Evolutionary conservation across 371 early-diverging fungal species (phyloP), one percentile per base, ranked within the genome.

Genomic region (Quaeritorhiza haematococci): DNA sequence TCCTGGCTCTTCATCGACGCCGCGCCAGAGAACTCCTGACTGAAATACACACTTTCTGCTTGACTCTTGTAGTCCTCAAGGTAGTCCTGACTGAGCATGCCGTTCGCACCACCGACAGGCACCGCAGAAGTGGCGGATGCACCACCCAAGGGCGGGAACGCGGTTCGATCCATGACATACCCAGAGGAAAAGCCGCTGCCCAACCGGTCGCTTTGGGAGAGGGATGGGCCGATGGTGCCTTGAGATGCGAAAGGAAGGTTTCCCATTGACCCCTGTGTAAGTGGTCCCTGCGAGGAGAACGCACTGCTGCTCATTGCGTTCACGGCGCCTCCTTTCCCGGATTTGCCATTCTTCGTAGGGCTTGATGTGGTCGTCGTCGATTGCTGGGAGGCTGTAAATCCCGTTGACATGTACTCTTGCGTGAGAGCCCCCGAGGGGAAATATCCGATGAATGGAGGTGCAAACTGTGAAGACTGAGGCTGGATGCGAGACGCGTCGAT

Each of bases 351-450:
- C 23, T 21, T n/a, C n/a, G n/a, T n/a, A n/a, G n/a, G n/a, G n/a
- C n/a, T n/a, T n/a, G n/a, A n/a, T n/a, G n/a, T n/a, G n/a, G n/a
- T n/a, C n/a, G n/a, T 26, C 17, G 28, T 27, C 6, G 55, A 61
- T 26, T 53, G 53, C 26, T 38, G 52, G 17, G 50, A 49, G 51
- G 29, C 53, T 28, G 27, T 17, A 15, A 21, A n/a, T n/a, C n/a
- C n/a, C n/a, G n/a, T 19, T 13, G 29, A 30, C 33, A 83, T 58
- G 60, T n/a, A n/a, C n/a, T 87, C 88, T 66, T 87, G 86, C 2
- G 85, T 84, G 60, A 86, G 85, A 1, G 86, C 86, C 0, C 80
- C 83, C 80, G 82, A 35, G 76, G 70, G 51, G 78, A 81, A 0
- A 83, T 83, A 64, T 86, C 76, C 30, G 80, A 80, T 61, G 79